phyloP scores from a whole-genome alignment of 1,139 yeast species.

The Diutina siamensis region DNA sequence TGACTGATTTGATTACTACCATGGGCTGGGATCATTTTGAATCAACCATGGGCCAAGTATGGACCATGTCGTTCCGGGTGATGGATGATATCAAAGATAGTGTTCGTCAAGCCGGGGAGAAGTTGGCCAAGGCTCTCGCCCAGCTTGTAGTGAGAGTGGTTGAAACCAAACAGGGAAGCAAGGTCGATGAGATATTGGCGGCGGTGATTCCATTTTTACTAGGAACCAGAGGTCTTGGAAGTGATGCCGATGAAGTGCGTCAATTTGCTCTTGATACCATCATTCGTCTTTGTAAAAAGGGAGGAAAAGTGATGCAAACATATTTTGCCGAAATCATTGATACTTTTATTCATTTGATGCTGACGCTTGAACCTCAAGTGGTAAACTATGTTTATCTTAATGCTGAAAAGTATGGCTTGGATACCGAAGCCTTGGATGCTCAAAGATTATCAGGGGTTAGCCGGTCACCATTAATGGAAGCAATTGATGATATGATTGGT shows the following conservation, averaged over 20 bases:
- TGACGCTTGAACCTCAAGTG: conserved; percentile 86
- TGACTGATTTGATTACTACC: conserved; percentile 59
- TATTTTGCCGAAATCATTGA: conserved; percentile 61
- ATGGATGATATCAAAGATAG: conserved; percentile 94
- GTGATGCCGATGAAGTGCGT: conserved; percentile 80
- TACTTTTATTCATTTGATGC: conserved; percentile 61
- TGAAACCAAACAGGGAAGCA: conserved; percentile 24
- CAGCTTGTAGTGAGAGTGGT: conserved; percentile 50
- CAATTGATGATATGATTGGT: conserved; percentile 62
- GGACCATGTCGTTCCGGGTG: conserved; percentile 81
- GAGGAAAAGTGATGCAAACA: conserved; percentile 41
- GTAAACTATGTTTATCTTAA: conserved; percentile 77
- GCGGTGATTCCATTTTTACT: conserved; percentile 68
- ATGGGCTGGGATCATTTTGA: conserved; percentile 45
- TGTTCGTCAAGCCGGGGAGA: conserved; percentile 72
- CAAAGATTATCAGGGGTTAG: conserved; percentile 66
- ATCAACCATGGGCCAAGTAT: conserved; percentile 48
- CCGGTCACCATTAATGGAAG: conserved; percentile 81
- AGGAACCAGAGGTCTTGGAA: conserved; percentile 68
- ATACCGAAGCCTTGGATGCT: conserved; percentile 63
- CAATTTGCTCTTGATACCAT: conserved; percentile 66
- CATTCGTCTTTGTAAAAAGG: conserved; percentile 55
- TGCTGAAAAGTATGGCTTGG: conserved; percentile 78
- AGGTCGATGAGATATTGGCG: conserved; percentile 37
- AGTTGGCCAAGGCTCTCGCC: conserved; percentile 57